A percentile compares a stretch with the other conserved stretches of the same genome.
phyloP scores from a whole-genome alignment of 2,329 filamentous ascomycete genomes.

The Parasarocladium wereldwijsianum region DNA sequence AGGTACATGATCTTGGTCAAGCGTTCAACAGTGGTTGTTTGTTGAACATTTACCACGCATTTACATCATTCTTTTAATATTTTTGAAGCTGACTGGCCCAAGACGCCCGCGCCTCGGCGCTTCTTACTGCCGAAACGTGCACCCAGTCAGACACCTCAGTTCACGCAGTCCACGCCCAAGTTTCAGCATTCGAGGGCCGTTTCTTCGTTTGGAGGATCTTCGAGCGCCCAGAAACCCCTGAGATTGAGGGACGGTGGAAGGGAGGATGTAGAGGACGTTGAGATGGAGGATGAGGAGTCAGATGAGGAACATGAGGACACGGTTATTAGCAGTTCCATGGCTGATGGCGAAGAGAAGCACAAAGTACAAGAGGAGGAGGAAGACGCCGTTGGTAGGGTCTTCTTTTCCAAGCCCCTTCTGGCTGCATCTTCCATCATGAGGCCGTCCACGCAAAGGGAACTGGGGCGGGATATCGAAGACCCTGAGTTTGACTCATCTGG shows the following conservation, averaged over 20 bases:
- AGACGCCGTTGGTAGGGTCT: slow-evolving; percentile 5
- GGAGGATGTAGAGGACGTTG: slow-evolving; percentile 18
- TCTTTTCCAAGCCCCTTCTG: no score
- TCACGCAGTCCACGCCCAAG: slow-evolving; percentile 23
- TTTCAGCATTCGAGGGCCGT: slow-evolving; percentile 13
- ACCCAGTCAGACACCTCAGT: slow-evolving; percentile 12
- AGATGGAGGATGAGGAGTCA: slow-evolving; percentile 7
- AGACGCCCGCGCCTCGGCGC: slow-evolving; percentile 24
- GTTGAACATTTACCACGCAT: no score
- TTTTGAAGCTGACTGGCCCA: not conserved
- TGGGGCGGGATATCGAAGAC: no score
- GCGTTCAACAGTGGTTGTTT: no score
- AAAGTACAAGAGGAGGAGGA: slow-evolving; percentile 5
- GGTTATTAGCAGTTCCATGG: slow-evolving; percentile 1
- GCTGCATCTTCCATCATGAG: no score
- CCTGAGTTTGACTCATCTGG: no score
- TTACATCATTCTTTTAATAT: slow-evolving; percentile 1
- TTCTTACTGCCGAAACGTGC: slow-evolving; percentile 21
- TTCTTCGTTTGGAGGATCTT: no score
- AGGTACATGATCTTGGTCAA: no score
- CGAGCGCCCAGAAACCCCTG: no score
- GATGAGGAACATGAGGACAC: slow-evolving; percentile 4
- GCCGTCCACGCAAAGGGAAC: no score
- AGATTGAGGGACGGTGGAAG: no score
- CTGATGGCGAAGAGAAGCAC: slow-evolving; percentile 4